Conservation (phyloP, 805 yeast genomes). For the Cyberlindnera euphorbiae region DNA sequence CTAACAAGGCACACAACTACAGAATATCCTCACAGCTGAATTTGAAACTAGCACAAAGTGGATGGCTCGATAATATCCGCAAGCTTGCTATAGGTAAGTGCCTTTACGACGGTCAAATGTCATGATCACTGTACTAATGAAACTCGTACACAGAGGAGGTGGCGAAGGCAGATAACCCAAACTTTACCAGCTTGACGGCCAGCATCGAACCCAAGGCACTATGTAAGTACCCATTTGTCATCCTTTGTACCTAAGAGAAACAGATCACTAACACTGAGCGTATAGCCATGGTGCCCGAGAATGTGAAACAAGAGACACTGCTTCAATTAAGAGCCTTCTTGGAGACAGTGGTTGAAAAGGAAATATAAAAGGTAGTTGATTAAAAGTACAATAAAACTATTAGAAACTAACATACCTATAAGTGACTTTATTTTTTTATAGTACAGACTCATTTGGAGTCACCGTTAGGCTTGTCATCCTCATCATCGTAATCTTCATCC, state of each 20-base stretch:
- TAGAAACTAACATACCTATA: too few relatives aligned
- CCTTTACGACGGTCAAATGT: neutral
- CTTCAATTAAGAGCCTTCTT: slow-evolving; percentile 54
- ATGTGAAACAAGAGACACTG: slow-evolving; percentile 56
- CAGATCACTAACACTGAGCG: too few relatives aligned
- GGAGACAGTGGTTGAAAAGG: slow-evolving; percentile 41
- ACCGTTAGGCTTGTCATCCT: slow-evolving; percentile 25
- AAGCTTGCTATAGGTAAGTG: slow-evolving; percentile 48
- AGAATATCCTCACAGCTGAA: slow-evolving; percentile 59
- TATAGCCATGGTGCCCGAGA: slow-evolving; percentile 56
- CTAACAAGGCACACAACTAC: too few relatives aligned
- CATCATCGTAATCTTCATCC: slow-evolving; percentile 35
- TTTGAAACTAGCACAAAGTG: slow-evolving; percentile 63
- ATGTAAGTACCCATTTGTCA: slow-evolving; percentile 35
- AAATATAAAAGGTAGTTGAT: slow-evolving; percentile 12
- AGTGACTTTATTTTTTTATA: too few relatives aligned
- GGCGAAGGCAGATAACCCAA: slow-evolving; percentile 39
- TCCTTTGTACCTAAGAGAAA: neutral
- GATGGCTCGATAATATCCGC: slow-evolving; percentile 80
- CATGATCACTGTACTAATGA: slow-evolving; percentile 1
- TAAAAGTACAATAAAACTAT: neutral
- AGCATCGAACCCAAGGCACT: slow-evolving; percentile 63
- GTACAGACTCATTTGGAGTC: slow-evolving; percentile 11
- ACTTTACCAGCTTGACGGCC: slow-evolving; percentile 47
- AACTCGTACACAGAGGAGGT: slow-evolving; percentile 28